Evolutionary conservation across 352 stramenopile species (phyloP), one percentile per base, ranked within the genome.

Genomic region (Globisporangium ultimum): DNA sequence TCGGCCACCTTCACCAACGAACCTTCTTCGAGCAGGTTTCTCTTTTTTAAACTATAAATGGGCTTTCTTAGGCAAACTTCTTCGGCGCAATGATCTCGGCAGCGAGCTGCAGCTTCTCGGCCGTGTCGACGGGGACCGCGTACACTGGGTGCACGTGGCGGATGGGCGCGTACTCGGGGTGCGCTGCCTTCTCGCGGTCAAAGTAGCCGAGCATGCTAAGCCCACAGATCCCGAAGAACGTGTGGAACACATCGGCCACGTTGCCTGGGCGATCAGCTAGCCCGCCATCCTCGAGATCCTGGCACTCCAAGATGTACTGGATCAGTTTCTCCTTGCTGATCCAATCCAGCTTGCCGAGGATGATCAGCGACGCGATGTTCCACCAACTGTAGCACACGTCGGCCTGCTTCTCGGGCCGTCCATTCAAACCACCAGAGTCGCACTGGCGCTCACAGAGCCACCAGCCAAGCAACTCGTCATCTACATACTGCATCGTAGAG

Each of bases 331-430:
- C 84, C 54, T 86, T 87, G 71, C 93, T 95, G 65, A 99, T 99
- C 91, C 93, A 99, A 66, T 98, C 83, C 18, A 96, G 72, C 61
- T 95, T 97, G 34, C 83, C 72, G 69, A 98, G 88, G 68, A 99
- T 99, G 38, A 92, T 96, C 43, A 99, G 83, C 34, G 85, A 93
- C 58, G 92, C 96, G 45, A 99, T 89, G 73, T 99, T 98, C 98
- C 98, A 99, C 97, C 97, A 99, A 58, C 91, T 98, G 73, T 99
- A 99, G 74, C 97, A 99, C 46, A 99, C 97, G 74, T 99, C 98
- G 0, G 97, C 95, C 63, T 99, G 97, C 84, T 99, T 99, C 80
- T 99, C 98, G 0, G 97, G 97, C 41, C 97, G 78, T 9, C 98
- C 98, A 68, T 99, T 99, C 24, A 95, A 70, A 9, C 87, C 84